A percentile compares a stretch with the other conserved stretches of the same genome.
Conservation (phyloP, 2,329 filamentous ascomycete genomes). For the Mycosphaerella arachidis region DNA sequence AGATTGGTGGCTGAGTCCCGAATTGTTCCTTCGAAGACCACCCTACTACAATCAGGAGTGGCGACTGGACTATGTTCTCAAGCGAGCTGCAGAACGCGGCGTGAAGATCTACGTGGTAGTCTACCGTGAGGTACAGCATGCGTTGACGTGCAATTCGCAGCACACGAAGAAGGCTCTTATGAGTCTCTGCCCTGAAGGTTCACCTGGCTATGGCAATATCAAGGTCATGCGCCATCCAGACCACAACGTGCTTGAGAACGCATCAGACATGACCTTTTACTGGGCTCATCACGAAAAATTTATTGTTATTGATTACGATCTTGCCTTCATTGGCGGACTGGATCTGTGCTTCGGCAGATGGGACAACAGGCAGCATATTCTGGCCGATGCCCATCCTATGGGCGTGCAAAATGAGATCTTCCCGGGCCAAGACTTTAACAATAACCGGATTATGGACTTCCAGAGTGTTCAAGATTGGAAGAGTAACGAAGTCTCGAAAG, state of each 20-base stretch:
- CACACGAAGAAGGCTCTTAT: conserved; percentile 87
- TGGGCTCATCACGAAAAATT: conserved; percentile 99
- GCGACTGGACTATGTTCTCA: conserved; percentile 80
- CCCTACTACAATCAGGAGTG: conserved; percentile 79
- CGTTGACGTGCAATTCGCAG: conserved; percentile 80
- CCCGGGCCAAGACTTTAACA: conserved; percentile 97
- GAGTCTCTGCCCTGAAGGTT: conserved; percentile 73
- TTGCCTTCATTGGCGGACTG: conserved; percentile 90
- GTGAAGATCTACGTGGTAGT: conserved; percentile 93
- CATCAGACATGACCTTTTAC: conserved; percentile 93
- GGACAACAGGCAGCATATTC: conserved; percentile 79
- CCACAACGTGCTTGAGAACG: conserved; percentile 91
- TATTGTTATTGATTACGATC: conserved; percentile 83
- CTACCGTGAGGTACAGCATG: conserved; percentile 68
- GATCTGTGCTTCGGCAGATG: conserved; percentile 95
- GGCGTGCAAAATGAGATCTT: conserved; percentile 80
- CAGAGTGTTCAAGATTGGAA: conserved; percentile 88
- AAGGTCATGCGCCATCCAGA: conserved; percentile 85
- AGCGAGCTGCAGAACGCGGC: conserved; percentile 81
- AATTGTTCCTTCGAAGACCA: conserved; percentile 79
- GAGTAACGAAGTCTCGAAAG: conserved; percentile 84
- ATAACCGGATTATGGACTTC: conserved; percentile 95
- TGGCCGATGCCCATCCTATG: conserved; percentile 82
- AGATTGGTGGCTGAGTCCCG: conserved; percentile 95
- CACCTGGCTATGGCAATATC: conserved; percentile 83